Conservation (phyloP, 257 asterid genomes). For the Solanum commersonii region DNA sequence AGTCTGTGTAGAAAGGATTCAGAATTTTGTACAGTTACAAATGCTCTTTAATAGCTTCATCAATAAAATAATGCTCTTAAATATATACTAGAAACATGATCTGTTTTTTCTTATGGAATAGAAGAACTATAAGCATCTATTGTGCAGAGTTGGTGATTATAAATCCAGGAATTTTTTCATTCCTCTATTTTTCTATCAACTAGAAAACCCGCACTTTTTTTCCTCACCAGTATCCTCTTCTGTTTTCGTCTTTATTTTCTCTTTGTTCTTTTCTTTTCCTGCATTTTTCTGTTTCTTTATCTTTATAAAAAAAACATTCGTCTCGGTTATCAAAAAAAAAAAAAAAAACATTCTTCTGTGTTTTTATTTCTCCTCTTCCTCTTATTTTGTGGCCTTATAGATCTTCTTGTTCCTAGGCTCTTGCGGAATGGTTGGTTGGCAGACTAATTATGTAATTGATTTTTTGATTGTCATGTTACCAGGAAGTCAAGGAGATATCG, state of each 20-base stretch:
- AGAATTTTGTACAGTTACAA: background rate
- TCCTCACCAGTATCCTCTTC: background rate
- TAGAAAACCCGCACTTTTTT: background rate
- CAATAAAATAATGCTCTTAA: background rate
- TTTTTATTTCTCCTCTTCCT: background rate
- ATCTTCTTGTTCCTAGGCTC: background rate
- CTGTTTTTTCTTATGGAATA: background rate
- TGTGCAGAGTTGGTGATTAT: background rate
- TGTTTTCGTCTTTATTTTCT: background rate
- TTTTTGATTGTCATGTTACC: slow-evolving; percentile 7
- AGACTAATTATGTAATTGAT: background rate
- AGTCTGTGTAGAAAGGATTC: background rate
- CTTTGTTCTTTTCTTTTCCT: background rate
- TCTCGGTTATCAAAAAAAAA: too few species aligned
- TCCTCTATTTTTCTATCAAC: background rate
- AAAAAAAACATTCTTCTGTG: background rate
- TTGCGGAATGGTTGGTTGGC: background rate
- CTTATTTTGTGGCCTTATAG: background rate
- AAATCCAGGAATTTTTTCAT: background rate
- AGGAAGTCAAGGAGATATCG: slow-evolving; percentile 79
- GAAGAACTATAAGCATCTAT: background rate
- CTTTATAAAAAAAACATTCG: background rate
- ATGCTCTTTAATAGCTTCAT: background rate
- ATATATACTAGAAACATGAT: background rate
- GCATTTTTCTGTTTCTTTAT: background rate